Conservation (phyloP, 495 filamentous ascomycete genomes). For the Hypoxylon cercidicola region DNA sequence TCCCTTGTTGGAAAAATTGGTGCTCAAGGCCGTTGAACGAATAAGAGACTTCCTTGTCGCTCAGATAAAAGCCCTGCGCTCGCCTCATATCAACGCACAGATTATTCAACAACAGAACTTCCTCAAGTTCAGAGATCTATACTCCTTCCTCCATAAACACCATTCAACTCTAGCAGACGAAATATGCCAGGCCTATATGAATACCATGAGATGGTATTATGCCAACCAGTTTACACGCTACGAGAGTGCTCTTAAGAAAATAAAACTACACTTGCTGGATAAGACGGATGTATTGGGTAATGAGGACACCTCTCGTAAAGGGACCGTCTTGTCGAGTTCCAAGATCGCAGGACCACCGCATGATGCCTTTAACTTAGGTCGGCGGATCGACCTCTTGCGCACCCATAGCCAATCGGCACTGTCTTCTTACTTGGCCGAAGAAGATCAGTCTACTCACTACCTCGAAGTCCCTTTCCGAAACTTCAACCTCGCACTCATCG, state of each 20-base stretch:
- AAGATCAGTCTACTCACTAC: conserved; percentile 84
- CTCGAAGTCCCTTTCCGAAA: conserved; percentile 90
- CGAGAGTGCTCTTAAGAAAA: conserved; percentile 79
- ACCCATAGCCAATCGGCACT: conserved; percentile 76
- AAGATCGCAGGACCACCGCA: conserved; percentile 70
- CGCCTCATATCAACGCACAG: conserved; percentile 95
- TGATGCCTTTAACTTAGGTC: conserved; percentile 88
- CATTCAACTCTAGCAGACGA: conserved; percentile 83
- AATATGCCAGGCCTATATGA: conserved; percentile 93
- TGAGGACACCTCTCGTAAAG: conserved; percentile 72
- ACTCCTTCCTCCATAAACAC: conserved; percentile 80
- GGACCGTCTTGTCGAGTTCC: conserved; percentile 58
- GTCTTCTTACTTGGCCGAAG: conserved; percentile 84
- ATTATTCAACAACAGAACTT: conserved; percentile 93
- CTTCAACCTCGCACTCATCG: conserved; percentile 92
- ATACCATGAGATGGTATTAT: conserved; percentile 99
- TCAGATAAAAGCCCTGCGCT: conserved; percentile 90
- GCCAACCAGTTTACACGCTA: conserved; percentile 91
- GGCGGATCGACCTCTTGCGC: conserved; percentile 81
- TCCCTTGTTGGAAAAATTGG: conserved; percentile 83
- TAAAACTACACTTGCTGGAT: conserved; percentile 84
- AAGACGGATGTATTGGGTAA: conserved; percentile 85
- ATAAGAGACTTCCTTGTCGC: conserved; percentile 93
- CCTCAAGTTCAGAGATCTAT: conserved; percentile 86
- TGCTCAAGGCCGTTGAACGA: conserved; percentile 90